phyloP scores from a whole-genome alignment of 2,329 filamentous ascomycete species.

The Harringtonia lauricola region DNA sequence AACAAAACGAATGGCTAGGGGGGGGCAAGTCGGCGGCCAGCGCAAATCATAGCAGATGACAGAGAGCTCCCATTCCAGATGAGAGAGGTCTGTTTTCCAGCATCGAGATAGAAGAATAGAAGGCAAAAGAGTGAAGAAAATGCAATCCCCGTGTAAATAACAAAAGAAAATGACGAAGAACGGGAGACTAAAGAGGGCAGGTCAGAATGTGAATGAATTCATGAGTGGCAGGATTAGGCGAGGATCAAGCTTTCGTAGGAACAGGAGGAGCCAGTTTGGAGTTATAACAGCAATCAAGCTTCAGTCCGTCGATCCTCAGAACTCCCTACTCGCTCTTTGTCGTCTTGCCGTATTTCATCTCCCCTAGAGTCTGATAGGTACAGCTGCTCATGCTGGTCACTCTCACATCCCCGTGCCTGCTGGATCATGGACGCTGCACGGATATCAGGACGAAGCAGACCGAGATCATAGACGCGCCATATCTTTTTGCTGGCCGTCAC shows the following conservation, averaged over 20 bases:
- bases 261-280: not conserved
- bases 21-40: slow-evolving; percentile 3
- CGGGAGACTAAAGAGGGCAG: not conserved
- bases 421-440: too few species aligned
- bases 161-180: not conserved
- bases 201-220: too few species aligned
- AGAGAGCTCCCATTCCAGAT: slow-evolving; percentile 7
- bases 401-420: too few species aligned
- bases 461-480: too few species aligned
- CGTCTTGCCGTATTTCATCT: not conserved
- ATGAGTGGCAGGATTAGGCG: too few species aligned
- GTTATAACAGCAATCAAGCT: too few species aligned
- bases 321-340: not conserved
- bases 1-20: not conserved
- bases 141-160: not conserved
- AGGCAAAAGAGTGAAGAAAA: not conserved
- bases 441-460: too few species aligned
- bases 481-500: too few species aligned
- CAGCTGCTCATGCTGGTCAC: too few species aligned
- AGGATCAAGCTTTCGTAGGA: too few species aligned
- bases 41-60: slow-evolving; percentile 2
- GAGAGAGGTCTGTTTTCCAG: slow-evolving; percentile 1
- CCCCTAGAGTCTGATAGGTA: too few species aligned
- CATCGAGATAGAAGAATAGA: not conserved
- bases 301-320: not conserved